These are phyloP conservation scores for Apiospora arundinis DNA, from an alignment of 2,329 filamentous ascomycete genomes.

Conservation along the genomic window DNA sequence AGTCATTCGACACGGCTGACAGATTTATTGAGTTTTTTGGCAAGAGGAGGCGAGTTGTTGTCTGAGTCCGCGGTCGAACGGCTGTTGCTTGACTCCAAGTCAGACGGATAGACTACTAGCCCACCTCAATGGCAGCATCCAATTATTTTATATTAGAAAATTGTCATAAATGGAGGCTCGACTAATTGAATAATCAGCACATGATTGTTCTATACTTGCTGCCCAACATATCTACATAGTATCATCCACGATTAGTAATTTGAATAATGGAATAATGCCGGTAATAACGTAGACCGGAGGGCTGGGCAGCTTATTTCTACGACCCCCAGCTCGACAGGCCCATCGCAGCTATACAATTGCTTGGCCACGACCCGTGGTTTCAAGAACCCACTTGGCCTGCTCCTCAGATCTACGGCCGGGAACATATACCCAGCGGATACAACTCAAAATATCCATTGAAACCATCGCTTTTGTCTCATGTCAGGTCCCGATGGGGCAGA, in stretches of 20 bases:
- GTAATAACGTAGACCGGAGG: too few relatives aligned
- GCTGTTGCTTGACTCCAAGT: not conserved
- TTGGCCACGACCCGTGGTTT: not conserved
- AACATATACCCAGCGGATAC: not conserved
- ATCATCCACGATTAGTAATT: too few relatives aligned
- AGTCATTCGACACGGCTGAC: not conserved
- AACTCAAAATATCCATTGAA: constrained; percentile 9
- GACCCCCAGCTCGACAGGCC: not conserved
- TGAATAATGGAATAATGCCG: too few relatives aligned
- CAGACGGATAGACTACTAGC: too few relatives aligned
- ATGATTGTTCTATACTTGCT: too few relatives aligned
- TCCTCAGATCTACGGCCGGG: not conserved
- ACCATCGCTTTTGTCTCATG: not conserved
- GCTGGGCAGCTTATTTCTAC: too few relatives aligned
- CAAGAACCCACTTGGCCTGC: not conserved
- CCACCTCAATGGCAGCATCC: too few relatives aligned
- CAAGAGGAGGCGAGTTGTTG: not conserved
- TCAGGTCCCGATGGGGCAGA: not conserved
- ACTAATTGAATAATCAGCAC: too few relatives aligned
- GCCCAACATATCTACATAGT: too few relatives aligned
- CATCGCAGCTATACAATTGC: not conserved
- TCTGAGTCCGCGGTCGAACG: not conserved
- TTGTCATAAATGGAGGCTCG: too few relatives aligned
- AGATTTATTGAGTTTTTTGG: not conserved
- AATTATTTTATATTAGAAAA: too few relatives aligned